Conservation (phyloP, 495 filamentous ascomycete genomes). For the Acidomyces sp. region DNA sequence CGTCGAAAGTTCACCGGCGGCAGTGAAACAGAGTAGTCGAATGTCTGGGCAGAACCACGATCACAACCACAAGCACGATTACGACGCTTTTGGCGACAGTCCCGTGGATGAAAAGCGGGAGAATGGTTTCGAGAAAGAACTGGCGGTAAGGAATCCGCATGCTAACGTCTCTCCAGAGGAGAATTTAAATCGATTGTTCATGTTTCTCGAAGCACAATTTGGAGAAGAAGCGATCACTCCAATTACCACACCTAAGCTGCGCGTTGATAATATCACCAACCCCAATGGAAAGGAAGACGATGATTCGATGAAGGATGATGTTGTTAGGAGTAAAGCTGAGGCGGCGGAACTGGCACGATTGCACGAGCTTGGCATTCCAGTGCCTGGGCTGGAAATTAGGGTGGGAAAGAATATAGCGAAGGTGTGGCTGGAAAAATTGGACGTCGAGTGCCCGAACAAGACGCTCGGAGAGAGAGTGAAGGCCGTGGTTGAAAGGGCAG, state of each 20-base stretch:
- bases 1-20: constrained; percentile 84
- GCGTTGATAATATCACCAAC: not conserved
- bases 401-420: constrained; percentile 73
- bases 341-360: constrained; percentile 52
- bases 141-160: constrained; percentile 47
- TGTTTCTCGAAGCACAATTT: constrained; percentile 96
- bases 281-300: constrained; percentile 23
- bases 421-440: constrained; percentile 82
- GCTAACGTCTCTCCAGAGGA: constrained; percentile 55
- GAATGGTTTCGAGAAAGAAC: constrained; percentile 18
- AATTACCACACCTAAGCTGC: constrained; percentile 51
- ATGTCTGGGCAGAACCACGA: constrained; percentile 38
- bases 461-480: constrained; percentile 67
- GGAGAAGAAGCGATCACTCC: constrained; percentile 62
- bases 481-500: constrained; percentile 77
- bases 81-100: constrained; percentile 11
- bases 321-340: constrained; percentile 35
- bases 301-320: constrained; percentile 18
- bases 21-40: constrained; percentile 59
- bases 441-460: constrained; percentile 69
- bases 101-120: constrained; percentile 1
- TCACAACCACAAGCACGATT: constrained; percentile 28
- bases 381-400: constrained; percentile 75
- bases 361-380: constrained; percentile 67
- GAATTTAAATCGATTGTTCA: constrained; percentile 67